Evolutionary conservation across 2,329 filamentous ascomycete genomes (phyloP), one percentile per base, ranked within the genome.

Genomic region (Penicillium aurantiogriseum): DNA sequence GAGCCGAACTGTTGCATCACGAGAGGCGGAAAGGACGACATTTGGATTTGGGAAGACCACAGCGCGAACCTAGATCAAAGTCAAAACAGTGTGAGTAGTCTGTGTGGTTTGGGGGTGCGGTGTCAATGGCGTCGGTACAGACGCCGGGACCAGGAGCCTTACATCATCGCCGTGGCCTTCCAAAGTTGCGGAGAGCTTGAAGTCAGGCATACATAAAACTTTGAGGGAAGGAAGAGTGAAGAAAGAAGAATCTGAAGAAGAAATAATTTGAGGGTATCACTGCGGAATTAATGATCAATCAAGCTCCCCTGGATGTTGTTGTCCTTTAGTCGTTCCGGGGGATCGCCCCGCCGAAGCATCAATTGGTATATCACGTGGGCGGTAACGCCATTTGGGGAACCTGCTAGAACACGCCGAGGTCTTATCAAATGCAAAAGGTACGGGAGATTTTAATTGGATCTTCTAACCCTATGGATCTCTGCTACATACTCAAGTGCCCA

Each of bases 121-220:
- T 54, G 55, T 54, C 60, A 50, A 63, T 55, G 62, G 61, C 62
- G 48, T 56, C 50, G 38, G 40, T 50, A 52, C 53, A 51, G 51
- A 54, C 42, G 46, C 59, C 58, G 61, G 61, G 57, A 60, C 46
- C 33, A 33, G 50, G 46, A 54, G 56, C 54, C 87, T 77, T 82
- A 97, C 94, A 85, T 99, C 94, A 74, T 94, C 89, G 75, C 94
- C 89, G 75, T 99, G 94, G 70, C 91, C 93, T 66, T 87, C 80
- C 65, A 99, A 84, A 71, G 91, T 89, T 66, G 93, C 92, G 61
- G 94, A 96, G 71, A 99, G 86, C 83, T 93, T 96, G 83, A 91
- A 97, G 73, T 92, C 88, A 76, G 83, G 80, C 89, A 93, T 92
- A 67, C 64, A 75, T 69, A 68, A 70, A 61, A 65, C 59, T 49